Evolutionary conservation across 1,139 yeast genomes (phyloP).

Genomic region (Debaryomyces sp.): DNA sequence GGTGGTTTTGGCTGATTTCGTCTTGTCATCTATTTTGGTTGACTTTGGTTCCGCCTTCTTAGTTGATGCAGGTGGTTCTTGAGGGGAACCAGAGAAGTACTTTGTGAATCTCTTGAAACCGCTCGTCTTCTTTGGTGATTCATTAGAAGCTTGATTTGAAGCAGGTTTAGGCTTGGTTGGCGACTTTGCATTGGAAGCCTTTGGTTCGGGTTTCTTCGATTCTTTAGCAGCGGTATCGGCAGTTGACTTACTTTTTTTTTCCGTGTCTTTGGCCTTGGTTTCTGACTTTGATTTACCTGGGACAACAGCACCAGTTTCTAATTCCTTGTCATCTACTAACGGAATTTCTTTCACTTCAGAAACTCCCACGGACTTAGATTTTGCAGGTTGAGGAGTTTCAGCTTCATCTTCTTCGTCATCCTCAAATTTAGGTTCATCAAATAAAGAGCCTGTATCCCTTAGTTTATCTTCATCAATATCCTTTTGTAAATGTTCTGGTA

Average conservation of each 20-base stretch:
- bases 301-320: slow-evolving; percentile 11
- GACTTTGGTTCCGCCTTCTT: slow-evolving; percentile 3
- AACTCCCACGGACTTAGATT: slow-evolving; percentile 17
- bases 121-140: slow-evolving; percentile 11
- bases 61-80: slow-evolving; percentile 2
- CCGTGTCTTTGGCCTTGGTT: not conserved
- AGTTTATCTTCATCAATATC: slow-evolving; percentile 45
- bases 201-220: not conserved
- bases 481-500: slow-evolving; percentile 55
- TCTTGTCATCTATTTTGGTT: slow-evolving; percentile 12
- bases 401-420: slow-evolving; percentile 27
- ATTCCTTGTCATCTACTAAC: slow-evolving; percentile 12
- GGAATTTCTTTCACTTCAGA: slow-evolving; percentile 22
- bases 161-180: not conserved
- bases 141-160: slow-evolving; percentile 3
- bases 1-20: not conserved
- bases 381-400: slow-evolving; percentile 12
- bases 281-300: slow-evolving; percentile 4
- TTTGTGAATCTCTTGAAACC: slow-evolving; percentile 13
- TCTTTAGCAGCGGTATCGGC: not conserved
- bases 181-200: slow-evolving; percentile 1
- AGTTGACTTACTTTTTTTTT: not conserved
- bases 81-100: slow-evolving; percentile 10
- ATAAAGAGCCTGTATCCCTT: slow-evolving; percentile 45
- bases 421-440: slow-evolving; percentile 22